Conservation (phyloP, 2,329 filamentous ascomycete genomes). For the Aspergillus sp. region DNA sequence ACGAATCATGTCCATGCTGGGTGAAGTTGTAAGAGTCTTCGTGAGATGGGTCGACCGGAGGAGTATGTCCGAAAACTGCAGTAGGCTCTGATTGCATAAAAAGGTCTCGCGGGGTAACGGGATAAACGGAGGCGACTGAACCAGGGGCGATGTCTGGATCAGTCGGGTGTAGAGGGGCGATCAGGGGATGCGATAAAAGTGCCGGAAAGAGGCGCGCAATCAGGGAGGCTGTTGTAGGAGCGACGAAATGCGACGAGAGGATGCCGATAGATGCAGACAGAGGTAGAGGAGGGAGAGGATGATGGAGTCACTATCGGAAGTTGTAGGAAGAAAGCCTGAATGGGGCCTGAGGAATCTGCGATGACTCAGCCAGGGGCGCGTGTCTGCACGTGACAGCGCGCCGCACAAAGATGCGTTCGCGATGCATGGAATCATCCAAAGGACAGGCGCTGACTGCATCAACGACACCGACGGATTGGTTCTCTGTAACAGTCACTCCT, state of each 20-base stretch:
- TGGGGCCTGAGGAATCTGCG: too few relatives aligned
- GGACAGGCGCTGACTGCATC: too few relatives aligned
- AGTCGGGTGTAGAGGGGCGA: slow-evolving; percentile 37
- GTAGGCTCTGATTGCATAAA: slow-evolving; percentile 65
- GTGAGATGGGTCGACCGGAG: slow-evolving; percentile 36
- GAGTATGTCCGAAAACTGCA: slow-evolving; percentile 48
- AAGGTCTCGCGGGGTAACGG: slow-evolving; percentile 40
- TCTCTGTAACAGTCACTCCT: too few relatives aligned
- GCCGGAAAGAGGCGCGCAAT: neutral
- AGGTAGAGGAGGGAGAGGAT: neutral
- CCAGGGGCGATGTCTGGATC: slow-evolving; percentile 49
- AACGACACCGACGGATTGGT: too few relatives aligned
- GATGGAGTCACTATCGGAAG: too few relatives aligned
- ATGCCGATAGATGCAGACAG: neutral
- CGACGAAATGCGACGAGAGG: slow-evolving; percentile 5
- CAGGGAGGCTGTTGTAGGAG: slow-evolving; percentile 4
- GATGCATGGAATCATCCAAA: neutral
- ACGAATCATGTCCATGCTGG: slow-evolving; percentile 60
- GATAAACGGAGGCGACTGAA: slow-evolving; percentile 51
- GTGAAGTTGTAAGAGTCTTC: slow-evolving; percentile 35
- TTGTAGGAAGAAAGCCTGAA: too few relatives aligned
- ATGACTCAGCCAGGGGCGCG: slow-evolving; percentile 6
- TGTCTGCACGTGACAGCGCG: slow-evolving; percentile 1
- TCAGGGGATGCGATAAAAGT: neutral
- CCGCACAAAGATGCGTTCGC: neutral